Evolutionary conservation across 176 grass and related monocot species (phyloP).

Genomic region (Ampelocalamus luodianensis): DNA sequence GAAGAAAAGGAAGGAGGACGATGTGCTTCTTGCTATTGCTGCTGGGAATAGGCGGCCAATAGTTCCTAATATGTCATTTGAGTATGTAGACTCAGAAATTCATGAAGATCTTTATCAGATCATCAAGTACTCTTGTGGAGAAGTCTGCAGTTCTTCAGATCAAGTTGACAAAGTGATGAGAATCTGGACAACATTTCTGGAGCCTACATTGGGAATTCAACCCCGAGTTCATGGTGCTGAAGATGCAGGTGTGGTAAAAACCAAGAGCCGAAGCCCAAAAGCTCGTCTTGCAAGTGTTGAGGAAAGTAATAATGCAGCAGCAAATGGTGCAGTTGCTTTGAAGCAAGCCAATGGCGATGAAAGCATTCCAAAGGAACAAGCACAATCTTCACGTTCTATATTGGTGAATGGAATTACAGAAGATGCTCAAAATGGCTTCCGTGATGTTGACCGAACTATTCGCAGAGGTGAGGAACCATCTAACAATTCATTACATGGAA

Average conservation of each 20-base stretch:
- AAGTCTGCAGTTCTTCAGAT: constrained; percentile 68
- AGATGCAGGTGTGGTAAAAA: constrained; percentile 43
- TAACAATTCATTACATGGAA: constrained; percentile 17
- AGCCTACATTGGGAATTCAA: constrained; percentile 63
- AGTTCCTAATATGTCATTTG: constrained; percentile 74
- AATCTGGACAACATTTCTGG: constrained; percentile 66
- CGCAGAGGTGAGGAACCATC: constrained; percentile 32
- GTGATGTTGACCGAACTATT: constrained; percentile 34
- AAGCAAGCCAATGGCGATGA: constrained; percentile 37
- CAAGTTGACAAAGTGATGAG: constrained; percentile 62
- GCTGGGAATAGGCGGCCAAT: constrained; percentile 56
- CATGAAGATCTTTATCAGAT: constrained; percentile 75
- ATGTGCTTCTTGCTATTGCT: constrained; percentile 65
- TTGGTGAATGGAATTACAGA: constrained; percentile 39
- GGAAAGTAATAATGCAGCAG: constrained; percentile 49
- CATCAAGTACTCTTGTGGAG: constrained; percentile 72
- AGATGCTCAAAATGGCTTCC: constrained; percentile 44
- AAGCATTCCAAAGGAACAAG: constrained; percentile 38
- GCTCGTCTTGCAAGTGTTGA: constrained; percentile 41
- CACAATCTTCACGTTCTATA: background rate
- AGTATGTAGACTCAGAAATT: constrained; percentile 60
- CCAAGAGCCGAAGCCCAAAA: constrained; percentile 46
- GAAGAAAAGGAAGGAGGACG: constrained; percentile 63
- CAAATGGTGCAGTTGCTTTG: constrained; percentile 37
- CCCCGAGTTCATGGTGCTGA: constrained; percentile 46